Evolutionary conservation across 192 early-diverging fungal genomes (phyloP).

Genomic region (Haplosporangium gracile): DNA sequence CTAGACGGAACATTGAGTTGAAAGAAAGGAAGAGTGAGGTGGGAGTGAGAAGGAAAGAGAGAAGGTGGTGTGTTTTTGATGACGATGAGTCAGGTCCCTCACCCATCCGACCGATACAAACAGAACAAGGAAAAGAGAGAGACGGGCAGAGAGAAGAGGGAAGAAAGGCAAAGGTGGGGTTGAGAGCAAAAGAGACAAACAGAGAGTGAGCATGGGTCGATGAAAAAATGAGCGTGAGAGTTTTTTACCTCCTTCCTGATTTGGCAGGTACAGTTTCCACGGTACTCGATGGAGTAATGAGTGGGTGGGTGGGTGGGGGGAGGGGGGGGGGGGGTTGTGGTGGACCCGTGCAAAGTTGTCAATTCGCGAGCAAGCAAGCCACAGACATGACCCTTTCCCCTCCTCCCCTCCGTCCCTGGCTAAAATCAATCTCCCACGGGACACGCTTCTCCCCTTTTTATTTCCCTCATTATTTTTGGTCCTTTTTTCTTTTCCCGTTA

Average conservation of each 20-base stretch:
- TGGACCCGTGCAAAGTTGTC: not conserved
- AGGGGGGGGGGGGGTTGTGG: no score
- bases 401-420: not conserved
- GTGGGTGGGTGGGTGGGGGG: no score
- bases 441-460: conserved; percentile 2
- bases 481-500: not conserved
- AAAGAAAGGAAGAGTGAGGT: not conserved
- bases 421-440: not conserved
- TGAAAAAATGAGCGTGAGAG: conserved; percentile 37
- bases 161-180: not conserved
- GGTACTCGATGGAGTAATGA: not conserved
- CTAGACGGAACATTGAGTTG: not conserved
- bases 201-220: not conserved
- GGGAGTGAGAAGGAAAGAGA: not conserved
- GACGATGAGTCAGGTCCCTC: conserved; percentile 7
- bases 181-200: not conserved
- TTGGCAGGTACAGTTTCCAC: conserved; percentile 19
- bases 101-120: not conserved
- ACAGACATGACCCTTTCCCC: not conserved
- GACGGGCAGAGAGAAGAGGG: not conserved
- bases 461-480: not conserved
- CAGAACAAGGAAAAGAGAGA: not conserved
- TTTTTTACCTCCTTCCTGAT: conserved; percentile 23
- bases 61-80: not conserved
- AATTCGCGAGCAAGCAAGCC: not conserved